These are phyloP conservation scores for Gymnopilus junonius DNA, from an alignment of 768 basidiomycete genomes.

Conservation along the genomic window DNA sequence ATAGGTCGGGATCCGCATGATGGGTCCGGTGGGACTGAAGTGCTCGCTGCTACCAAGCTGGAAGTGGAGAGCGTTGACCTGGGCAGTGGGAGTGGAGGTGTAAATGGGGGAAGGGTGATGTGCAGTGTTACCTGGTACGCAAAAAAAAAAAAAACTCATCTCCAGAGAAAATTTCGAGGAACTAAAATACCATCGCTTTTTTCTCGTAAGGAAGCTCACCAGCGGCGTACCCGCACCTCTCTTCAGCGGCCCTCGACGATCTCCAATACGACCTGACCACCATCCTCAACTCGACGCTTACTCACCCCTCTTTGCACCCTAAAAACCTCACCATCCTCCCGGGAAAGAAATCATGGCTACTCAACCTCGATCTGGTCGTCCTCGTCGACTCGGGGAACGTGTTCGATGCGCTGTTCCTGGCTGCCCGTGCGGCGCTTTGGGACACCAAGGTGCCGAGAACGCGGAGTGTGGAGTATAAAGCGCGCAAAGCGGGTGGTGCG, in stretches of 20 bases:
- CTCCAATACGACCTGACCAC: conserved; percentile 74
- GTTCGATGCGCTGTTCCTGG: conserved; percentile 80
- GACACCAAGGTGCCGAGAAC: conserved; percentile 83
- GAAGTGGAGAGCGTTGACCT: conserved; percentile 69
- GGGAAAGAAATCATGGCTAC: conserved; percentile 73
- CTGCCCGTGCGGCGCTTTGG: conserved; percentile 78
- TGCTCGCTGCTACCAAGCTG: conserved; percentile 78
- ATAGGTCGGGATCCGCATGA: conserved; percentile 64
- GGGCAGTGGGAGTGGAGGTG: conserved; percentile 48
- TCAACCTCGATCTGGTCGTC: conserved; percentile 75
- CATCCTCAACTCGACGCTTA: conserved; percentile 64
- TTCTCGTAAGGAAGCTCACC: conserved; percentile 65
- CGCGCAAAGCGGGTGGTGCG: conserved; percentile 30
- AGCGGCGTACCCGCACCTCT: conserved; percentile 75
- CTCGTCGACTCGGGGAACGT: conserved; percentile 77
- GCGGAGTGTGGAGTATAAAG: conserved; percentile 69
- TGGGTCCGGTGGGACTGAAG: conserved; percentile 72
- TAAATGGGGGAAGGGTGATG: conserved; percentile 63
- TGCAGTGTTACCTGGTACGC: conserved; percentile 80
- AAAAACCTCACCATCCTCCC: conserved; percentile 63
- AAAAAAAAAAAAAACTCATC: too few species aligned
- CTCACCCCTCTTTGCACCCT: conserved; percentile 70
- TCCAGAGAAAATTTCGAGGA: not conserved
- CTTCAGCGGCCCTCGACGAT: conserved; percentile 70
- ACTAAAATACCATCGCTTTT: conserved; percentile 4